Evolutionary conservation across 768 basidiomycete species (phyloP).

Genomic region (Postia placenta): DNA sequence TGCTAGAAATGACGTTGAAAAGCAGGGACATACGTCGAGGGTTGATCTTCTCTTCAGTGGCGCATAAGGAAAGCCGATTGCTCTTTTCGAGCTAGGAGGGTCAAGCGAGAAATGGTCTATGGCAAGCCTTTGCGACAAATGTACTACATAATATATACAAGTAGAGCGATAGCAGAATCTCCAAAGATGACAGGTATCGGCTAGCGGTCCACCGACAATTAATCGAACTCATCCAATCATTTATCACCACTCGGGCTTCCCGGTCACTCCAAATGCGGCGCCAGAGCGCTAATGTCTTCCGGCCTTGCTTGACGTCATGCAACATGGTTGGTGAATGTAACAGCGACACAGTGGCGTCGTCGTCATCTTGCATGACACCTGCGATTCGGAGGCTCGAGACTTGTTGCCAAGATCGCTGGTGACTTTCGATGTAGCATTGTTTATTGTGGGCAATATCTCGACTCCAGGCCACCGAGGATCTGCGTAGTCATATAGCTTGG

Average conservation of each 20-base stretch:
- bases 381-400: no score
- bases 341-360: background rate
- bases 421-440: no score
- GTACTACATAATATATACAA: no score
- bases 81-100: background rate
- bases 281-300: background rate
- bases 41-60: background rate
- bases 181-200: background rate
- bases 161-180: no score
- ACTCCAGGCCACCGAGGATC: no score
- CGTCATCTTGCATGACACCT: constrained; percentile 12
- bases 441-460: no score
- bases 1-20: background rate
- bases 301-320: background rate
- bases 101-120: background rate
- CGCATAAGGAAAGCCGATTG: background rate
- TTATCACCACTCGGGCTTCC: background rate
- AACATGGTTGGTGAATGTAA: background rate
- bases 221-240: background rate
- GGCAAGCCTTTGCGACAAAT: no score
- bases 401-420: no score
- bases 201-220: background rate
- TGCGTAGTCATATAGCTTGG: no score
- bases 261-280: background rate
- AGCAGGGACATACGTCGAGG: background rate